Base-by-base conservation (phyloP, 306 rosid genomes). In the Medicago lupulina region DNA sequence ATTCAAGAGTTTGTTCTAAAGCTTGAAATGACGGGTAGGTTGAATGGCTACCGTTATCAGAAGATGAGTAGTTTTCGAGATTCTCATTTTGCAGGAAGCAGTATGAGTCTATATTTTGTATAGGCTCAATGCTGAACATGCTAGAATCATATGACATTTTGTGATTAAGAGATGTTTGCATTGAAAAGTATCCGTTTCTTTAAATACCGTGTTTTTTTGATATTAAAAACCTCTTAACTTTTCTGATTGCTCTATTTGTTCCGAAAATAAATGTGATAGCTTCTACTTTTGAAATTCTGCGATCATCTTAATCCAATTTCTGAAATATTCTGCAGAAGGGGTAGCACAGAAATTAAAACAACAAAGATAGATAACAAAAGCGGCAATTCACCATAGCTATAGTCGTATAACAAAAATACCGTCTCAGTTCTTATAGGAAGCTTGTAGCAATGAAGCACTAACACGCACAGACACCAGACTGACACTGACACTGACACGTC, bases 121-220 rank as follows among this genome's bases (percentile, higher is more conserved):
- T 83, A 58, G 83, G 79, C 57, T 83, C 84, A 39, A 73, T 66
- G 60, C n/a, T 70, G 59, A 87, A 80, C 79, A 77, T 67, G 65
- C 76, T 61, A 28, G 88, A 73, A 75, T 76, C 82, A 76, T 76
- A 50, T 25, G 83, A 68, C 77, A 82, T 76, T 51, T 82, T 79
- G 50, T 79, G 78, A 46, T 83, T 81, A 78, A 86, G 81, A 60
- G 96, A 79, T 70, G 78, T 82, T 61, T 82, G 77, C 98, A 84
- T 89, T 78, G 81, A 60, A 58, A 63, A 55, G 54, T 40, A 65
- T 47, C 76, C 40, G 46, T 55, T 76, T 67, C 46, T 39, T 60
- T 75, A 72, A 59, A 58, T 74, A 47, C 57, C 23, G 62, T 50
- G 40, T 28, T 58, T 58, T 23, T 58, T 38, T 11, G 38, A 21